Evolutionary conservation across 495 filamentous ascomycete genomes (phyloP), one percentile per base, ranked within the genome.

Genomic region (Penicillium alfredii): DNA sequence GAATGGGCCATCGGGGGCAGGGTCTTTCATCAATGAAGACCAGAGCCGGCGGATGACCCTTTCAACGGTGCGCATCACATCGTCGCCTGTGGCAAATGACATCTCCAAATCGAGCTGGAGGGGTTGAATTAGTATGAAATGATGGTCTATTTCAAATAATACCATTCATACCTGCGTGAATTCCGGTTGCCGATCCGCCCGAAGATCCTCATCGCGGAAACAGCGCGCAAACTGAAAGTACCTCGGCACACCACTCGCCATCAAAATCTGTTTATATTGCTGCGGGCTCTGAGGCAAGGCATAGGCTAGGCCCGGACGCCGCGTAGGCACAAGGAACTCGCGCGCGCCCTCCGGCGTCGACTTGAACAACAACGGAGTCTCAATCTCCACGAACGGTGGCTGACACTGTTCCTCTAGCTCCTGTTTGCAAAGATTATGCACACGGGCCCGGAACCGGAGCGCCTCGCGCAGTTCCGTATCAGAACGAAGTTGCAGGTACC

Each of bases 231-330:
- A 84, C 59, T 98, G 92, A 53, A 77, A 94, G 58, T 98, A 98
- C 6, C 71, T 73, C 4, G 67, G 58, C 11, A 97, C 73, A 0
- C 90, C 89, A 51, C 82, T 83, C 6, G 88, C 84, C 88, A 98
- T 96, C 12, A 98, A 72, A 26, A 97, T 90, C 63, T 98, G 92
- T 60, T 98, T 98, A 59, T 95, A 97, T 57, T 98, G 92, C 62
- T 98, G 92, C 6, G 92, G 92, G 40, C 89, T 96, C 52, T 98
- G 92, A 0, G 92, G 88, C 15, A 98, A 61, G 8, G 93, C 92
- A 63, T 97, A 98, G 13, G 84, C 85, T 16, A 81, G 56, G 0
- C 86, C 88, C 17, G 66, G 71, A 12, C 68, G 72, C 13, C 92
- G 69, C 0, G 90, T 93, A 0, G 92, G 92, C 3, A 98, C 88